Evolutionary conservation across 768 basidiomycete genomes (phyloP), one percentile per base, ranked within the genome.

Genomic region (Auricularia sp.): DNA sequence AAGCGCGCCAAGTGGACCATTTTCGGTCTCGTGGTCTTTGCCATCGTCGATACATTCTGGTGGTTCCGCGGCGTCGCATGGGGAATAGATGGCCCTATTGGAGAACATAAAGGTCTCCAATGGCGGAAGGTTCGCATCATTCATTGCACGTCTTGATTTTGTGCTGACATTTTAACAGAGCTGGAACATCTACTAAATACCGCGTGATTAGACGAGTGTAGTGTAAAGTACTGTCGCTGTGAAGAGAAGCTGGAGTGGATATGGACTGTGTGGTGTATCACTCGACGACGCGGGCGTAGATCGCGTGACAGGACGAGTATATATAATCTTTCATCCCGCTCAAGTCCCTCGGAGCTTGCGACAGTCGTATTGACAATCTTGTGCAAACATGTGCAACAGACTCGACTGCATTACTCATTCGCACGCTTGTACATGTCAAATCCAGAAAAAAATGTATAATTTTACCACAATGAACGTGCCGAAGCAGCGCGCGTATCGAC

Each of bases 21-120:
- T 58, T 98, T 98, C 72, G 84, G 83, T 2, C 68, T 88, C 21
- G 76, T 83, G 60, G 80, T 84, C 0, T 78, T 78, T 33, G 64
- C 77, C 23, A 83, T 98, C 67, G 71, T 96, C 6, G 79, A 78
- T n/a, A 84, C 82, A 63, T 99, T 97, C 80, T 96, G 90, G 91
- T 96, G 92, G 93, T 98, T 97, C 78, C 88, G 81, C 68, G 87
- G 84, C 23, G 75, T 96, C 36, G 91, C 93, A 2, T 93, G 91
- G 75, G 96, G 97, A 1, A 90, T 98, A 58, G 83, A 88, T n/a
- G 97, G 96, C 0, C 90, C 93, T 2, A 79, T 97, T 64, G 81
- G 80, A 64, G 84, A 93, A 0, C 84, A 93, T 70, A 83, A 82
- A 82, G 93, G 93, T 0, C 76, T 93, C 66, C 71, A 75, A 66